Conservation (phyloP, 2,329 filamentous ascomycete genomes). For the Penicillium sp. region DNA sequence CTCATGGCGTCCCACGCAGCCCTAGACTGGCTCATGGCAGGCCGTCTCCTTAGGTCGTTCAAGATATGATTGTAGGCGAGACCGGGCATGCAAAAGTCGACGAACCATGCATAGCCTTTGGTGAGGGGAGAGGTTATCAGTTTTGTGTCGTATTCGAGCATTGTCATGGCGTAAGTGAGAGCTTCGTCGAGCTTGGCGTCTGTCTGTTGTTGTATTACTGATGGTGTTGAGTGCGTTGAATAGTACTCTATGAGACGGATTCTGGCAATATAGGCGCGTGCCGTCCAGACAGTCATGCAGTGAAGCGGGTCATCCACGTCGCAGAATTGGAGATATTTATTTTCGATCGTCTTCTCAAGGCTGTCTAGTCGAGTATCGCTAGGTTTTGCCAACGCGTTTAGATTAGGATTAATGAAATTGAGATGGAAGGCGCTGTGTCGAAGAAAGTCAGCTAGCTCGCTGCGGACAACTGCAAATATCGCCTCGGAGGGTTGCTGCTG, state of each 20-base stretch:
- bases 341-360: constrained; percentile 40
- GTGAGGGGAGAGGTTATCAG: constrained; percentile 41
- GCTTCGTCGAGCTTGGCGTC: not conserved
- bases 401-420: constrained; percentile 42
- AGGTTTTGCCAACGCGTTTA: no score
- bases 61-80: constrained; percentile 46
- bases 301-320: constrained; percentile 41
- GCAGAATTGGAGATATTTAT: constrained; percentile 42
- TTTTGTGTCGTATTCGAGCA: constrained; percentile 47
- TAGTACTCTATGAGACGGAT: constrained; percentile 49
- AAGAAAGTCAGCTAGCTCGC: constrained; percentile 39
- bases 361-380: constrained; percentile 25
- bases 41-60: constrained; percentile 39
- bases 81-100: constrained; percentile 45
- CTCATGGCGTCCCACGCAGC: constrained; percentile 44
- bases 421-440: constrained; percentile 40
- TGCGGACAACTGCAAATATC: constrained; percentile 41
- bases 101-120: constrained; percentile 41
- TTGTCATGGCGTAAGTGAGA: constrained; percentile 24
- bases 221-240: constrained; percentile 22
- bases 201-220: not conserved
- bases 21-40: constrained; percentile 21
- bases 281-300: constrained; percentile 46
- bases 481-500: constrained; percentile 34
- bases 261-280: constrained; percentile 46